phyloP scores from a whole-genome alignment of 495 filamentous ascomycete species.

The Podospora anserina region DNA sequence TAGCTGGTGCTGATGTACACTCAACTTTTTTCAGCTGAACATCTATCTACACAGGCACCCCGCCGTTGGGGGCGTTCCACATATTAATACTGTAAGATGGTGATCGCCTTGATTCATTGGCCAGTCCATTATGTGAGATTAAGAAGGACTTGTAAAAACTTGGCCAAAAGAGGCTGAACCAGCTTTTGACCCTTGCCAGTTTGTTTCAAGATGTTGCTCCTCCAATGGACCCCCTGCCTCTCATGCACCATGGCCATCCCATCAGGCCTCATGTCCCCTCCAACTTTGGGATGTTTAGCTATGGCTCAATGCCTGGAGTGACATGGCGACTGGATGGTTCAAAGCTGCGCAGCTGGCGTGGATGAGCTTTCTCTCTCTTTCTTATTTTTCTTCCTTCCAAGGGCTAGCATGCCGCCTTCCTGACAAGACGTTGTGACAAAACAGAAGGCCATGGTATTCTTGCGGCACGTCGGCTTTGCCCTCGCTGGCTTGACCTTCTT shows the following conservation, averaged over 20 bases:
- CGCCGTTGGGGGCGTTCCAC: too few species aligned
- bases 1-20: not conserved
- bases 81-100: not conserved
- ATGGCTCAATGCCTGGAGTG: not conserved
- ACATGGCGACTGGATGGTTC: not conserved
- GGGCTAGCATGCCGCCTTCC: not conserved
- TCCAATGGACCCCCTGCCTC: not conserved
- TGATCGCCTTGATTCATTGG: slow-evolving; percentile 12
- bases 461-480: slow-evolving; percentile 14
- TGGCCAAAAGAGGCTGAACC: slow-evolving; percentile 6
- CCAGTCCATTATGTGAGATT: not conserved
- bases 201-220: slow-evolving; percentile 21
- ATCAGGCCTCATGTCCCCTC: not conserved
- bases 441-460: slow-evolving; percentile 16
- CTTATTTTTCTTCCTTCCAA: not conserved
- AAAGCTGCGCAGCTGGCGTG: not conserved
- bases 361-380: not conserved
- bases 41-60: too few species aligned
- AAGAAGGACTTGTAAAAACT: slow-evolving; percentile 8
- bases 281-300: not conserved
- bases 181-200: not conserved
- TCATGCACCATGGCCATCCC: not conserved
- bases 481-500: slow-evolving; percentile 14
- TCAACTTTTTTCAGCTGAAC: too few species aligned
- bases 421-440: not conserved